Base-by-base conservation (phyloP, 371 early-diverging fungal genomes). In the Mortierella sp. region DNA sequence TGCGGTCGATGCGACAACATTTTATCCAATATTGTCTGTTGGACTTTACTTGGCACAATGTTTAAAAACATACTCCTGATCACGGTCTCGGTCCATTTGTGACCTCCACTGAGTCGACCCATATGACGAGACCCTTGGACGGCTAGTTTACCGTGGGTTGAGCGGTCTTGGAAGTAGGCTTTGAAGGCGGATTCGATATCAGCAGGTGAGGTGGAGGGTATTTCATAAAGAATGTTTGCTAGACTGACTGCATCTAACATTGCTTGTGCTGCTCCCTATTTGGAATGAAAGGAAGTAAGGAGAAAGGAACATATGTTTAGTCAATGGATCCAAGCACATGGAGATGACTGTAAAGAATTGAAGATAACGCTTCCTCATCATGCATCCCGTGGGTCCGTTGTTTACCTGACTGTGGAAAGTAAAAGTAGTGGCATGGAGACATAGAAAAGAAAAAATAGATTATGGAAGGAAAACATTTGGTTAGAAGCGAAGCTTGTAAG, bases 251-350 rank as follows among this genome's bases (percentile, higher is more conserved):
- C 85, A 70, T 84, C 85, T 45, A 84, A 21, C 79, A 84, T 84
- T 10, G 85, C 85, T 44, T 84, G 85, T 9, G 81, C 85, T 26
- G 85, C 85, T 31, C 85, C 85, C 80, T 84, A 38, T 58, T 26
- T 26, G 38, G 19, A 21, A 10, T 3, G 24, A 21, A 34, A 2
- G 11, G 26, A 16, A 31, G 10, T 5, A 57, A 0, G 54, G 13
- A 28, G 26, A 19, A 19, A 19, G 5, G 63, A 24, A 24, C 38
- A 68, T 38, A 68, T 65, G 65, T 68, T 68, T 68, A 68, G 68
- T 9, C 21, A 34, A 42, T 19, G 68, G 21, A 68, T 38, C 68
- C 26, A 34, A 63, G 65, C 68, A 68, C 42, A 68, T 42, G 68
- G 21, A 42, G 31, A 31, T 63, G n/a, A 19, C 3, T 50, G 2